Evolutionary conservation across 2,329 filamentous ascomycete species (phyloP).

Genomic region (Phoma sp.): DNA sequence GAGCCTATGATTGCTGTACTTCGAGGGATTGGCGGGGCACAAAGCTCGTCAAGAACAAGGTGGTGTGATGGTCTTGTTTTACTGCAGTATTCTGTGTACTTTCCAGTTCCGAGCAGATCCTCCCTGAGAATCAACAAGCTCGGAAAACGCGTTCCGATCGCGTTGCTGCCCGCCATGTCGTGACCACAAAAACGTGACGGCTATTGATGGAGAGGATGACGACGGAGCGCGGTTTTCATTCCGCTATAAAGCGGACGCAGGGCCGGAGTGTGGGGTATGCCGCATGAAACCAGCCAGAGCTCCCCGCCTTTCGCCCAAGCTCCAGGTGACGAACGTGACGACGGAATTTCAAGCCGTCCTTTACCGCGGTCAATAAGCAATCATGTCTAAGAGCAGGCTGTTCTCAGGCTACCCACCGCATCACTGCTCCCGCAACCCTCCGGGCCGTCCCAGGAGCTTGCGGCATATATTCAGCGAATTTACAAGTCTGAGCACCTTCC

Average conservation of each 20-base stretch:
- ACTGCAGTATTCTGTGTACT: neutral
- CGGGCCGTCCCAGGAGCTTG: neutral
- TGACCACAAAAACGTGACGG: conserved; percentile 23
- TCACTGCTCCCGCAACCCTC: neutral
- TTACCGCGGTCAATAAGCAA: conserved; percentile 33
- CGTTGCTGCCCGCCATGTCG: conserved; percentile 10
- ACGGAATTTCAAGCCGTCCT: conserved; percentile 40
- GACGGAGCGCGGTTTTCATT: conserved; percentile 35
- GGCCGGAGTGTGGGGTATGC: conserved; percentile 33
- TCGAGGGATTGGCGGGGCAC: neutral
- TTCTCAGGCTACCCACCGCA: neutral
- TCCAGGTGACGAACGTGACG: conserved; percentile 8
- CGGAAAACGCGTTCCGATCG: conserved; percentile 24
- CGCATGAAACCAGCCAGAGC: conserved; percentile 8
- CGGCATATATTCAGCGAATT: conserved; percentile 1
- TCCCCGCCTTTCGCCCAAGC: conserved; percentile 27
- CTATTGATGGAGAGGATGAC: conserved; percentile 35
- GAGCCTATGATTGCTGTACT: conserved; percentile 5
- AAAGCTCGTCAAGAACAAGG: neutral
- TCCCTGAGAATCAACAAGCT: conserved; percentile 3
- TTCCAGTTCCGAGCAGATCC: conserved; percentile 8
- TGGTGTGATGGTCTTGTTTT: conserved; percentile 4
- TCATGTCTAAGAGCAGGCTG: conserved; percentile 26
- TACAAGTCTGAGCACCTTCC: conserved; percentile 23
- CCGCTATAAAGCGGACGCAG: conserved; percentile 29